Evolutionary conservation across 1,139 yeast species (phyloP).

Genomic region (Eremothecium gossypii): DNA sequence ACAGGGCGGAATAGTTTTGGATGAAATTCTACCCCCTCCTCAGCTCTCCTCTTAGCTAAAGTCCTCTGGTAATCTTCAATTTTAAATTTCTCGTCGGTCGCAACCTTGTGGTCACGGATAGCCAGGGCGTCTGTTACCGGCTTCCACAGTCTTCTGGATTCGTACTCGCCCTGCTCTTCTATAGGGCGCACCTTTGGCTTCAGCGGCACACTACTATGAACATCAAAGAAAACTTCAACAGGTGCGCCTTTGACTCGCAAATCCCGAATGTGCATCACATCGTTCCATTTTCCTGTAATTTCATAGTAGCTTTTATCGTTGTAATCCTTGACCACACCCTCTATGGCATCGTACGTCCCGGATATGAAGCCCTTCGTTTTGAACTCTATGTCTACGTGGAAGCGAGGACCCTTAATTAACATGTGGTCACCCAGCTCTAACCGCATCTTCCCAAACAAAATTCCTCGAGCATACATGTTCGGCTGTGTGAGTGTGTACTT

Average conservation of each 20-base stretch:
- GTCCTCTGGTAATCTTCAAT: slow-evolving; percentile 80
- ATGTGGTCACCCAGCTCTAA: slow-evolving; percentile 91
- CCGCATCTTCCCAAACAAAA: slow-evolving; percentile 79
- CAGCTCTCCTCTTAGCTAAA: slow-evolving; percentile 61
- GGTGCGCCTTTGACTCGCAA: slow-evolving; percentile 35
- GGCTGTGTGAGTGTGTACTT: slow-evolving; percentile 81
- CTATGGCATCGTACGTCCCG: slow-evolving; percentile 85
- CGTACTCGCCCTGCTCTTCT: slow-evolving; percentile 68
- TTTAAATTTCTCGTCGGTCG: slow-evolving; percentile 79
- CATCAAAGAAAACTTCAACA: slow-evolving; percentile 52
- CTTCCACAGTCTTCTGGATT: slow-evolving; percentile 77
- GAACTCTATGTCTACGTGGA: slow-evolving; percentile 79
- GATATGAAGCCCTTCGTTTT: slow-evolving; percentile 90
- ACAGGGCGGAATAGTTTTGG: slow-evolving; percentile 61
- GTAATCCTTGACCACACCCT: slow-evolving; percentile 55
- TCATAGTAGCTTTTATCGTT: slow-evolving; percentile 51
- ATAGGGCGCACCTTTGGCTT: slow-evolving; percentile 70
- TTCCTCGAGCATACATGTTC: slow-evolving; percentile 91
- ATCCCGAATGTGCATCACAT: slow-evolving; percentile 61
- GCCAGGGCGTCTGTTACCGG: slow-evolving; percentile 72
- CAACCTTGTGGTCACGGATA: slow-evolving; percentile 62
- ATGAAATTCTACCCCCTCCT: slow-evolving; percentile 69
- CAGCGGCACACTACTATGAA: slow-evolving; percentile 40
- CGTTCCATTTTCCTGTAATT: slow-evolving; percentile 91
- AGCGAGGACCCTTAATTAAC: slow-evolving; percentile 53